A percentile compares a stretch with the other conserved stretches of the same genome.
Evolutionary conservation across 169 alveolate species (phyloP).

Genomic region (Plasmodium gonderi): DNA sequence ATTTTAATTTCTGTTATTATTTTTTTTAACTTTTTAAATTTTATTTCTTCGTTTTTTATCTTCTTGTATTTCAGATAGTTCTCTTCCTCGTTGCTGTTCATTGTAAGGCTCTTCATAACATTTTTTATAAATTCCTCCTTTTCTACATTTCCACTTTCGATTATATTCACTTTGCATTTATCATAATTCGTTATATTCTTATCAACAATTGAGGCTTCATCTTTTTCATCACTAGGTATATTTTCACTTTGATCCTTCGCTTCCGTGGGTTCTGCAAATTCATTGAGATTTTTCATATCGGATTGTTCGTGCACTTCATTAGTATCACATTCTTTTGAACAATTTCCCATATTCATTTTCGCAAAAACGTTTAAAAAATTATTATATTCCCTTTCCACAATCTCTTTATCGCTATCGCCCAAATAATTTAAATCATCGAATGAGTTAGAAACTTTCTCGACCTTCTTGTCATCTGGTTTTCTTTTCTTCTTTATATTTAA

Average conservation of each 20-base stretch:
- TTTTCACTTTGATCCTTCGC: not conserved
- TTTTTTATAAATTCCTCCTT: not conserved
- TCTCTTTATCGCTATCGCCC: slow-evolving; percentile 46
- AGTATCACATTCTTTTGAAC: not conserved
- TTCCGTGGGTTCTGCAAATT: no score
- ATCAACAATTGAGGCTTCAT: not conserved
- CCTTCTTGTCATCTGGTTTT: not conserved
- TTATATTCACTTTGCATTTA: not conserved
- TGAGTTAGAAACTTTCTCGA: not conserved
- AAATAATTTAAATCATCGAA: slow-evolving; percentile 34
- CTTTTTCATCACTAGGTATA: no score
- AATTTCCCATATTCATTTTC: not conserved
- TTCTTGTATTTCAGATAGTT: slow-evolving; percentile 21
- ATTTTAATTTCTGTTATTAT: slow-evolving; percentile 49
- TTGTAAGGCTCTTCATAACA: slow-evolving; percentile 4
- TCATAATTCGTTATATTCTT: not conserved
- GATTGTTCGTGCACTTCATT: not conserved
- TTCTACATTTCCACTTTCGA: not conserved
- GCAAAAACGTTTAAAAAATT: slow-evolving; percentile 29
- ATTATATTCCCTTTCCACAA: slow-evolving; percentile 42
- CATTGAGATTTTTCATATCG: not conserved
- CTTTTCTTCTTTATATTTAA: slow-evolving; percentile 15
- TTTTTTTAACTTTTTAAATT: slow-evolving; percentile 32
- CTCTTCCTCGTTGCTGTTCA: slow-evolving; percentile 28
- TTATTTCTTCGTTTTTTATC: slow-evolving; percentile 45